phyloP scores from a whole-genome alignment of 2,329 filamentous ascomycete species.

The Xylaria digitata region DNA sequence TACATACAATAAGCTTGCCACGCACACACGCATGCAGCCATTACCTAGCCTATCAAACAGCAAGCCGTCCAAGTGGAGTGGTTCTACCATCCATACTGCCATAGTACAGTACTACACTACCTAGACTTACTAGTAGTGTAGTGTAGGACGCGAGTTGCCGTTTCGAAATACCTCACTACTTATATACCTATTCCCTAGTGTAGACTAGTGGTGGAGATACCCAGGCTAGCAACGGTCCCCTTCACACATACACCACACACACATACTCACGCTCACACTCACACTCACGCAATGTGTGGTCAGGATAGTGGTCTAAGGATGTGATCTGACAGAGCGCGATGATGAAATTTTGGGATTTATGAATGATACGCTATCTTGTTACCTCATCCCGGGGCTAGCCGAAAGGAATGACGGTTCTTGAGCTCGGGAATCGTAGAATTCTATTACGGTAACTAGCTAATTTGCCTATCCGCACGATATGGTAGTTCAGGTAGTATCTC shows the following conservation, averaged over 20 bases:
- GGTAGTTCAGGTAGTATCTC: conserved; percentile 15
- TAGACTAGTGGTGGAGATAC: conserved; percentile 7
- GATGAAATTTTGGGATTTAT: not conserved
- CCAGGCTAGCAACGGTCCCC: not conserved
- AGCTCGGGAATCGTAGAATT: conserved; percentile 3
- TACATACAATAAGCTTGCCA: conserved; percentile 9
- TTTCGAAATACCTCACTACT: conserved; percentile 12
- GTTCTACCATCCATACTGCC: conserved; percentile 4
- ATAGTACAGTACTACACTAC: not conserved
- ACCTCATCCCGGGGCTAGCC: conserved; percentile 24
- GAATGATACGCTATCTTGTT: conserved; percentile 11
- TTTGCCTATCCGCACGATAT: conserved; percentile 12
- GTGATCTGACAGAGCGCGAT: not conserved
- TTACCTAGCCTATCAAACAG: conserved; percentile 1
- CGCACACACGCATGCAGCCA: conserved; percentile 9
- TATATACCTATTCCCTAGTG: not conserved
- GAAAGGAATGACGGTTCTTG: conserved; percentile 2
- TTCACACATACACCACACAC: conserved; percentile 1
- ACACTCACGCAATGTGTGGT: not conserved
- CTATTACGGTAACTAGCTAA: conserved; percentile 1
- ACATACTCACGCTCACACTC: not conserved
- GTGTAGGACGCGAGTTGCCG: conserved; percentile 19
- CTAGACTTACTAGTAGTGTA: conserved; percentile 1
- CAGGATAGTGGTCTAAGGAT: not conserved
- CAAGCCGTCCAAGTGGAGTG: conserved; percentile 17